phyloP scores from a whole-genome alignment of 2,329 filamentous ascomycete species.

The Dichotomopilus funicola region DNA sequence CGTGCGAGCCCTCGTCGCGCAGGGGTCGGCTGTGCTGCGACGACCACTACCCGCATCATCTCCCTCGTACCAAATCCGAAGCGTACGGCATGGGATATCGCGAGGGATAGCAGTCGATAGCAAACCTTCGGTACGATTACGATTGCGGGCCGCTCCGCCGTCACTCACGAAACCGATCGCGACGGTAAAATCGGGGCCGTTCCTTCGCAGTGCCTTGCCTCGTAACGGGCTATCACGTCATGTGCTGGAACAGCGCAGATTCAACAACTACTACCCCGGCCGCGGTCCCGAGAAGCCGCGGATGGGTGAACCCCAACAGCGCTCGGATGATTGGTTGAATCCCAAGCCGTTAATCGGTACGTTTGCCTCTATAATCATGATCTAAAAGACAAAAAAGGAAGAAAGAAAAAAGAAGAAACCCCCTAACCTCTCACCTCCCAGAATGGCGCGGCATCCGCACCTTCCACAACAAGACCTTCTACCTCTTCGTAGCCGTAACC shows the following conservation, averaged over 20 bases:
- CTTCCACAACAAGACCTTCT: conserved; percentile 31
- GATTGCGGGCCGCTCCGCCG: too few species aligned
- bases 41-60: background rate
- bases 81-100: too few species aligned
- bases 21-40: background rate
- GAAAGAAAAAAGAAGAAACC: background rate
- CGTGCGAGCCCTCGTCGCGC: background rate
- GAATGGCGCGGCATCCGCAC: conserved; percentile 25
- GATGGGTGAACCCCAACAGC: conserved; percentile 6
- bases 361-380: too few species aligned
- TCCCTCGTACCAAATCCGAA: too few species aligned
- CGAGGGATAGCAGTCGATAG: too few species aligned
- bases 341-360: conserved; percentile 34
- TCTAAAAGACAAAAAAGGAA: background rate
- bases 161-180: too few species aligned
- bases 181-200: too few species aligned
- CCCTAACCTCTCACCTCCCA: background rate
- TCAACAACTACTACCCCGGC: conserved; percentile 3
- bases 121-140: too few species aligned
- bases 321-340: conserved; percentile 17
- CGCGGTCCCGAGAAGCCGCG: background rate
- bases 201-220: too few species aligned
- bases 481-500: conserved; percentile 36
- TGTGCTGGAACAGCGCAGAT: background rate
- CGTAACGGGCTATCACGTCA: too few species aligned